Evolutionary conservation across 345 rosid species (phyloP).

Genomic region (Carallia pectinifolia): DNA sequence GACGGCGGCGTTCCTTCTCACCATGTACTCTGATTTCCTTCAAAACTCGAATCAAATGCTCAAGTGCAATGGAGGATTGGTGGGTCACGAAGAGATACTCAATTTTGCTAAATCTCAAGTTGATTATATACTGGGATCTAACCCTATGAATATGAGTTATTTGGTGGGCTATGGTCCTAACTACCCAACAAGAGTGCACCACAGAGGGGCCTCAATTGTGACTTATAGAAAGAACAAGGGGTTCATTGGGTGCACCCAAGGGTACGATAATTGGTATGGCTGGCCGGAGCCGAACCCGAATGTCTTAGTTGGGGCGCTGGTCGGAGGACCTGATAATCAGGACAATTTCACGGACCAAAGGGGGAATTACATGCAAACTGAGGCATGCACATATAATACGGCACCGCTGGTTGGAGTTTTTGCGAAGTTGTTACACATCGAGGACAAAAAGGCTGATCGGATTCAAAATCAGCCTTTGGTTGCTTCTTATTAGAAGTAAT

Average conservation of each 20-base stretch:
- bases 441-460: constrained; percentile 7
- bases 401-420: constrained; percentile 61
- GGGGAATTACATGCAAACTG: constrained; percentile 51
- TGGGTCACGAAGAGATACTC: constrained; percentile 51
- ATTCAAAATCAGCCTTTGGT: neutral
- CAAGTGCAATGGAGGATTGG: constrained; percentile 43
- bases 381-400: constrained; percentile 68
- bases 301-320: constrained; percentile 53
- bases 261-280: constrained; percentile 59
- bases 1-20: constrained; percentile 74
- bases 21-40: constrained; percentile 68
- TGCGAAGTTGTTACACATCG: constrained; percentile 39
- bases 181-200: constrained; percentile 84
- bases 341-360: constrained; percentile 51
- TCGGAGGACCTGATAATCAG: constrained; percentile 58
- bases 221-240: constrained; percentile 72
- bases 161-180: constrained; percentile 77
- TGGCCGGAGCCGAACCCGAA: constrained; percentile 47
- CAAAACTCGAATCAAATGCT: constrained; percentile 37
- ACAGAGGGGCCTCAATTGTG: constrained; percentile 85
- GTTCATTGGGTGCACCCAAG: constrained; percentile 98
- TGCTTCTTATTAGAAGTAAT: neutral
- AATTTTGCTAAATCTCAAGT: constrained; percentile 70
- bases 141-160: constrained; percentile 88
- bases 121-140: constrained; percentile 83